Percentiles rank a stretch among this genome's conserved stretches.
Conservation (phyloP, 2,329 filamentous ascomycete species). For the Sporothrix phasma region DNA sequence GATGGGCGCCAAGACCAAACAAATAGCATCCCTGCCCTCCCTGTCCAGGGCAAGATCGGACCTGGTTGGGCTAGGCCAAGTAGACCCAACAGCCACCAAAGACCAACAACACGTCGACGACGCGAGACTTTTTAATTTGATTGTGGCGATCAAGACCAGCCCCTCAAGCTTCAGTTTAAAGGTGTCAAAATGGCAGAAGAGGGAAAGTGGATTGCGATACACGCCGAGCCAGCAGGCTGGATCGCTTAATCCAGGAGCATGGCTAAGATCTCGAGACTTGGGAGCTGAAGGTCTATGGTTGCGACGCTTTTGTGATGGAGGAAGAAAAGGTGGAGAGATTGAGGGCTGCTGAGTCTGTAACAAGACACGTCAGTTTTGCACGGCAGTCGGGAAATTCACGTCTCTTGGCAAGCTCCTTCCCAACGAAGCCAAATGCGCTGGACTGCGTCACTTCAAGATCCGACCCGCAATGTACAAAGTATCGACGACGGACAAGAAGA, state of each 20-base stretch:
- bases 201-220: background rate
- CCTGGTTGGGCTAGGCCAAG: background rate
- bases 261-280: background rate
- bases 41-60: background rate
- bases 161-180: no score
- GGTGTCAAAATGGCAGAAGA: background rate
- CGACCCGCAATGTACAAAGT: background rate
- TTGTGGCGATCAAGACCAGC: no score
- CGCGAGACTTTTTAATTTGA: no score
- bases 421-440: background rate
- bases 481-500: no score
- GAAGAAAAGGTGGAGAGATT: background rate
- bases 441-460: background rate
- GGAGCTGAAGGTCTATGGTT: background rate
- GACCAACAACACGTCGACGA: background rate
- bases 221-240: background rate
- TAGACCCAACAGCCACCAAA: background rate
- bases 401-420: background rate
- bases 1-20: background rate
- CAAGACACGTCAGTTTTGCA: background rate
- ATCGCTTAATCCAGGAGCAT: background rate
- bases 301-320: background rate
- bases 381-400: background rate
- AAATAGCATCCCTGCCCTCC: background rate
- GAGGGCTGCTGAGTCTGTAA: background rate